A percentile compares a stretch with the other conserved stretches of the same genome.
These are phyloP conservation scores for Xylariaceae sp. DNA, from an alignment of 2,329 filamentous ascomycete species.

Conservation along the genomic window DNA sequence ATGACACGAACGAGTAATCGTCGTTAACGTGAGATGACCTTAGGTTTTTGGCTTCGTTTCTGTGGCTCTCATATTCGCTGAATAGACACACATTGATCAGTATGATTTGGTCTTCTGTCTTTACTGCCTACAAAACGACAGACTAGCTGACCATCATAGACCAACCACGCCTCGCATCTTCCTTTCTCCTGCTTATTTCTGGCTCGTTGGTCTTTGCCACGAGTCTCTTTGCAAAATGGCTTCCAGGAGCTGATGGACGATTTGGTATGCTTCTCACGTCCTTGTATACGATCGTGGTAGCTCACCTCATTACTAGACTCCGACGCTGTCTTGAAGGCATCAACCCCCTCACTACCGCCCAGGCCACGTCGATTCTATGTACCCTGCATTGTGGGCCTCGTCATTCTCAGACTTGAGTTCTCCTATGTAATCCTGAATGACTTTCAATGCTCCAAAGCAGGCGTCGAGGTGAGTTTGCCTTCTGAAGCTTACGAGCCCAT, in stretches of 20 bases:
- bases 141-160: conserved; percentile 33
- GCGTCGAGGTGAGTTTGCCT: conserved; percentile 42
- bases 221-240: conserved; percentile 41
- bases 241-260: conserved; percentile 44
- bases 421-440: conserved; percentile 42
- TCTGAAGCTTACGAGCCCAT: too few relatives aligned
- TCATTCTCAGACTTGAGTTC: conserved; percentile 45
- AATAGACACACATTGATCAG: conserved; percentile 47
- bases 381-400: conserved; percentile 39
- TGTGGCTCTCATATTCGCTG: conserved; percentile 43
- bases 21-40: too few relatives aligned
- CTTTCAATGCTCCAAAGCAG: conserved; percentile 47
- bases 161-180: conserved; percentile 44
- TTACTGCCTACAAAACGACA: background rate
- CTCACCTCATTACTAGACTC: conserved; percentile 22
- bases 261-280: conserved; percentile 34
- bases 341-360: conserved; percentile 37
- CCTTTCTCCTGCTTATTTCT: conserved; percentile 44
- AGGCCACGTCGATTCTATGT: conserved; percentile 45
- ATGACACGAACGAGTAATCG: background rate
- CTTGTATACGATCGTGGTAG: background rate
- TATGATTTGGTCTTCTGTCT: conserved; percentile 24
- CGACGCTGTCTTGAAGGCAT: conserved; percentile 33
- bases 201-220: conserved; percentile 38
- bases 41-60: conserved; percentile 45